Conservation (phyloP, 2,329 filamentous ascomycete species). For the Botrytis fragariae region DNA sequence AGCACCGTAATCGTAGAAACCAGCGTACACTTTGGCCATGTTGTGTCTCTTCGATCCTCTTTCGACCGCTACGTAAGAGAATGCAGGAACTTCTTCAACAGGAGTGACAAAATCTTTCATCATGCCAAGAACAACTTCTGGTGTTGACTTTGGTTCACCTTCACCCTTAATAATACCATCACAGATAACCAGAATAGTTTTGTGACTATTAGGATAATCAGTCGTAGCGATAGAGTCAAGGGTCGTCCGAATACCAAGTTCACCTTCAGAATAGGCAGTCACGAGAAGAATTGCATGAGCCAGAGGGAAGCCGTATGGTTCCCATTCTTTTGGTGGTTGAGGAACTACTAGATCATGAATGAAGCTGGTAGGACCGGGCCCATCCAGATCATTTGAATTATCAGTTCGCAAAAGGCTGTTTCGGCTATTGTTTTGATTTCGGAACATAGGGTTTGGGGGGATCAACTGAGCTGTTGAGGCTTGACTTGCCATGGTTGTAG, state of each 20-base stretch:
- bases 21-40: constrained; percentile 97
- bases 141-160: constrained; percentile 81
- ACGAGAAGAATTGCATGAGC: constrained; percentile 93
- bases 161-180: constrained; percentile 97
- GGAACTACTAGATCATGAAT: constrained; percentile 95
- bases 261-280: constrained; percentile 95
- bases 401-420: constrained; percentile 64
- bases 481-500: constrained; percentile 95
- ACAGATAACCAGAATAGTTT: constrained; percentile 92
- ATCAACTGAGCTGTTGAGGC: constrained; percentile 68
- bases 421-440: constrained; percentile 59
- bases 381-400: constrained; percentile 59
- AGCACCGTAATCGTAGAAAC: constrained; percentile 94
- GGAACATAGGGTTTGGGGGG: constrained; percentile 70
- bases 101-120: constrained; percentile 85
- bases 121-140: constrained; percentile 88
- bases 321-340: constrained; percentile 94
- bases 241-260: constrained; percentile 87
- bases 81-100: constrained; percentile 79
- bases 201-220: constrained; percentile 99
- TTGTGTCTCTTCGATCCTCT: constrained; percentile 97
- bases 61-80: constrained; percentile 94
- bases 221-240: constrained; percentile 95
- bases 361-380: constrained; percentile 83
- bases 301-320: constrained; percentile 92